Evolutionary conservation across 352 stramenopile genomes (phyloP), one percentile per base, ranked within the genome.

Genomic region (Phytophthora gonapodyides): DNA sequence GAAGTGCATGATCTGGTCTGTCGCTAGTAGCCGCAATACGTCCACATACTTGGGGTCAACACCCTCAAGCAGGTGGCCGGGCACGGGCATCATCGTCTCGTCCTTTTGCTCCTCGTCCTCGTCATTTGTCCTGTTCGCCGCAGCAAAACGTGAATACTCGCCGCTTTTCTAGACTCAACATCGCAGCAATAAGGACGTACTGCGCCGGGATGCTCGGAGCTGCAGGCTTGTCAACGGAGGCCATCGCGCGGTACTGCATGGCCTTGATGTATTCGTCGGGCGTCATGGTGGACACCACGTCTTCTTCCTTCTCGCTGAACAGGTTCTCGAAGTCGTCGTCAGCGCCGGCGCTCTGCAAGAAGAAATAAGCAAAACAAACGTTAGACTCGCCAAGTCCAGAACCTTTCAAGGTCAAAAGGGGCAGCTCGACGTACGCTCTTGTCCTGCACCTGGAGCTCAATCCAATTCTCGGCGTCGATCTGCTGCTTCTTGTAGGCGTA

Each of bases 401-500:
- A 44, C 30, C 24, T 13, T 49, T 64, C 44, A 46, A 35, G 15
- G 7, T 42, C n/a, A 44, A 41, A 27, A 27, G 21, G 3, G 21
- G 21, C 21, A 1, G 21, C 16, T 42, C 19, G 17, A 76, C 79
- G 58, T 78, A 93, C 82, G 34, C 70, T 84, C 51, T 88, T 85
- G 51, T 87, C 73, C 54, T 84, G 70, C 30, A 94, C 82, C 21
- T 82, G 74, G 15, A 94, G 75, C 52, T 92, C 82, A 11, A 76
- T 76, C 85, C 85, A 94, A 40, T 81, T 75, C 59, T 94, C 85
- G 2, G 81, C 79, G 38, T 91, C 85, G 63, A 93, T 87, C 54
- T 91, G 78, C 55, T 91, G 76, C 54, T 90, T 89, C 64, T 88
- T 89, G 75, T 87, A 92, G 34, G 82, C 84, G 64, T 87, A 94